Base-by-base conservation (phyloP, 805 yeast genomes). In the Cyberlindnera nakhonratchasimensis region DNA sequence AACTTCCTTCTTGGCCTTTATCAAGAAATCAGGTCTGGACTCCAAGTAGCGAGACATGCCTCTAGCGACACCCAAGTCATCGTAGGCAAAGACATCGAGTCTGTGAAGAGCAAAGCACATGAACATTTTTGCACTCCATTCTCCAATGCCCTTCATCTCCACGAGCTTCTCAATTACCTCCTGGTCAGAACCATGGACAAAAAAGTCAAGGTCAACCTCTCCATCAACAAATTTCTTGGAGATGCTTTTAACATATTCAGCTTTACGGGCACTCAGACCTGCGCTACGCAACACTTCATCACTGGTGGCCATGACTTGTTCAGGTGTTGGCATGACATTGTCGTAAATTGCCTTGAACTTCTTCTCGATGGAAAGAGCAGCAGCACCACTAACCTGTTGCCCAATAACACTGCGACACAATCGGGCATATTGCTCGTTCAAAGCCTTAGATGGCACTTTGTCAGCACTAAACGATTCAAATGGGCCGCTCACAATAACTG, bases 101-200 rank as follows among this genome's bases (percentile, higher is more conserved):
- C 86, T 71, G 20, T 72, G 72, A 34, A 89, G 64, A 1, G 85
- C 83, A 57, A 87, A 87, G 18, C 82, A 56, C 14, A 86, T 63
- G 61, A 88, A 90, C 96, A 90, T 90, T 41, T 83, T 84, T 0
- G 93, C 90, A 5, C 89, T 78, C 98, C 98, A 90, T 2, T 72
- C 72, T 0, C 93, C 95, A 14, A 86, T 74, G 0, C 95, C 95
- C 54, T 84, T 83, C 47, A 84, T 65, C 20, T 59, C 58, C 0
- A 74, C 72, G 40, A 82, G 61, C 43, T 72, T 74, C 16, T 69
- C 69, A 1, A 72, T 55, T 13, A 83, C 63, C 18, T 66, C 77
- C 2, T 74, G 74, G 35, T 74, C 69, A 3, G 67, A 47, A 25
- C 63, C 63, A 0, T 49, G 43, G 3, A 45, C 31, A 46, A 80